Conservation (phyloP, 106 monocot species). For the Dioscorea dumetorum region DNA sequence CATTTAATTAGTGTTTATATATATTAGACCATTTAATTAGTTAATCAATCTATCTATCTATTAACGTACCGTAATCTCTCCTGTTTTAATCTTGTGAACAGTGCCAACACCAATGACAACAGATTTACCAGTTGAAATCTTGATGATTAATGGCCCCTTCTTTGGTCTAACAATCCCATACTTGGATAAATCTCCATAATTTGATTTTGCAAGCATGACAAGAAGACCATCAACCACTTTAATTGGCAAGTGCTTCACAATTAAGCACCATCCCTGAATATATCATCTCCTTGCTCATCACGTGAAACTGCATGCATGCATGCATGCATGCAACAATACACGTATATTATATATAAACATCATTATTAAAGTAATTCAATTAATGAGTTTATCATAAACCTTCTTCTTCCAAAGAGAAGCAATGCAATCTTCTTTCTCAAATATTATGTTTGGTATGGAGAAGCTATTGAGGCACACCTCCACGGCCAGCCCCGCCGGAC, state of each 20-base stretch:
- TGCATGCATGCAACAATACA: background rate
- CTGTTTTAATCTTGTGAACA: slow-evolving; percentile 27
- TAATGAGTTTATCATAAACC: slow-evolving; percentile 9
- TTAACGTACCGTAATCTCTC: slow-evolving; percentile 24
- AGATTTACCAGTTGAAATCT: slow-evolving; percentile 16
- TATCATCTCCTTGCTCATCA: slow-evolving; percentile 26
- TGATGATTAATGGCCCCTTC: slow-evolving; percentile 23
- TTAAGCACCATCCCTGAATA: slow-evolving; percentile 25
- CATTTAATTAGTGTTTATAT: too few relatives aligned
- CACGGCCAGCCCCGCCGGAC: slow-evolving; percentile 12
- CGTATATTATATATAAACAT: background rate
- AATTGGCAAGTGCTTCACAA: slow-evolving; percentile 11
- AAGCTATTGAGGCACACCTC: slow-evolving; percentile 11
- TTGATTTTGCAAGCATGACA: background rate
- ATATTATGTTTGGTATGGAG: slow-evolving; percentile 5
- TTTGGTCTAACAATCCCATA: slow-evolving; percentile 24
- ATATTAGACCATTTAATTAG: background rate
- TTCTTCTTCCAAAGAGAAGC: slow-evolving; percentile 10
- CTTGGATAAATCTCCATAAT: slow-evolving; percentile 30
- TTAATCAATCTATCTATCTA: background rate
- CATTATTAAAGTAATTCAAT: too few relatives aligned
- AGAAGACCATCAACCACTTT: slow-evolving; percentile 17
- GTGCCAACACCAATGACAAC: slow-evolving; percentile 42
- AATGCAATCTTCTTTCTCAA: slow-evolving; percentile 14
- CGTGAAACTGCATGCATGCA: slow-evolving; percentile 1